Percentiles rank a stretch among this genome's conserved stretches.
phyloP scores from a whole-genome alignment of 495 filamentous ascomycete genomes.

The Aspergillus sclerotiicarbonarius region DNA sequence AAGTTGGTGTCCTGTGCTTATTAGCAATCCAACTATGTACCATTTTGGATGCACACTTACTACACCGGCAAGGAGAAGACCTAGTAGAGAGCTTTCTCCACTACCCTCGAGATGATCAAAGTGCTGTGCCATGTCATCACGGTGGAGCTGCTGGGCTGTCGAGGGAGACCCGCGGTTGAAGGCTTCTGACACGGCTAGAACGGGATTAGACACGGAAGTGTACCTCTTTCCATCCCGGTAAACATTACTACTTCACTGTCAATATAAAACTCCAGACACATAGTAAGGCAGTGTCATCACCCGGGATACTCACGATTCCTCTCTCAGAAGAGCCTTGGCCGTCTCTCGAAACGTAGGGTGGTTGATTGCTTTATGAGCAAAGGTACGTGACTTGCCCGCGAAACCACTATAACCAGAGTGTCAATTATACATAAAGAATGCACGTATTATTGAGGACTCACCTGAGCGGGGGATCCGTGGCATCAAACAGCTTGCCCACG shows the following conservation, averaged over 20 bases:
- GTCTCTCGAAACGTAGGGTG: constrained; percentile 21
- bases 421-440: not conserved
- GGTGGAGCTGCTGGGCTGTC: constrained; percentile 26
- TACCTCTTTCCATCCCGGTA: constrained; percentile 19
- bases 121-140: constrained; percentile 33
- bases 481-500: not conserved
- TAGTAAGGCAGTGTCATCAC: not conserved
- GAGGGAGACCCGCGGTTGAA: constrained; percentile 24
- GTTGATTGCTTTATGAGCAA: constrained; percentile 17
- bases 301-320: constrained; percentile 10
- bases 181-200: constrained; percentile 24
- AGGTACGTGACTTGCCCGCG: constrained; percentile 13
- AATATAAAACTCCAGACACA: no score
- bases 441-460: not conserved
- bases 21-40: not conserved
- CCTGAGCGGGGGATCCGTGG: not conserved
- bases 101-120: constrained; percentile 21
- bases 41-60: not conserved
- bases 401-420: constrained; percentile 10
- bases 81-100: constrained; percentile 21
- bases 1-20: not conserved
- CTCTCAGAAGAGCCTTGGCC: constrained; percentile 19
- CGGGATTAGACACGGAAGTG: constrained; percentile 20
- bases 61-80: constrained; percentile 8
- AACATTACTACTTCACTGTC: constrained; percentile 8